Percentiles rank a stretch among this genome's conserved stretches.
Conservation (phyloP, 2,329 filamentous ascomycete genomes). For the Monilinia fructigena region DNA sequence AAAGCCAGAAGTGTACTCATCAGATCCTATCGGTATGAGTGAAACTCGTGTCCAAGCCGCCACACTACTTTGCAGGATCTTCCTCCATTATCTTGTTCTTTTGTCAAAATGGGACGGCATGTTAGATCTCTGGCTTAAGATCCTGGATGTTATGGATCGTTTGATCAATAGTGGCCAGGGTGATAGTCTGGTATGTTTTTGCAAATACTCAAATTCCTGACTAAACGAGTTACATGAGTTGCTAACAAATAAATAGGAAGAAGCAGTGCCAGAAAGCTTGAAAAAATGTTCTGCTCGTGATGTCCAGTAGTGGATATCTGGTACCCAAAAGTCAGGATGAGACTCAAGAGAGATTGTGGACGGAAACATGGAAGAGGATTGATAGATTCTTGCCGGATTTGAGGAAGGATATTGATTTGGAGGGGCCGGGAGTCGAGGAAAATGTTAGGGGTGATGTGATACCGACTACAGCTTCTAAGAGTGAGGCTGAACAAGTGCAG, state of each 20-base stretch:
- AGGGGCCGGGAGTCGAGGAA: constrained; percentile 35
- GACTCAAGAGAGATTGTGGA: constrained; percentile 57
- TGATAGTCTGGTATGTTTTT: constrained; percentile 71
- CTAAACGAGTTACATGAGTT: neutral
- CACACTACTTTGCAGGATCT: constrained; percentile 90
- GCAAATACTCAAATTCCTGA: neutral
- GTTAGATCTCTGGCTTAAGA: constrained; percentile 86
- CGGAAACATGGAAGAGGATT: constrained; percentile 64
- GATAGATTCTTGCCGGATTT: constrained; percentile 64
- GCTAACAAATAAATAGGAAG: constrained; percentile 59
- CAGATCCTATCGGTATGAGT: constrained; percentile 88
- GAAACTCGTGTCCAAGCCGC: constrained; percentile 91
- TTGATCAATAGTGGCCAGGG: constrained; percentile 95
- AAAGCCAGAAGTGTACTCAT: constrained; percentile 92
- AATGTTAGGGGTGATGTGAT: neutral
- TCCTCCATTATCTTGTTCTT: constrained; percentile 86
- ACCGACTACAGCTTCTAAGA: neutral
- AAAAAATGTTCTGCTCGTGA: constrained; percentile 97
- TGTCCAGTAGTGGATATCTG: constrained; percentile 85
- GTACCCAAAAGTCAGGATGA: constrained; percentile 63
- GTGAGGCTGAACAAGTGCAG: constrained; percentile 1
- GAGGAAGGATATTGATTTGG: constrained; percentile 55
- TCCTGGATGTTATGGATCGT: constrained; percentile 91
- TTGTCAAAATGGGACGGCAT: constrained; percentile 85
- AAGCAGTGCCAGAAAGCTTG: constrained; percentile 90